Conservation (phyloP, 768 basidiomycete genomes). For the Mycena amicta region DNA sequence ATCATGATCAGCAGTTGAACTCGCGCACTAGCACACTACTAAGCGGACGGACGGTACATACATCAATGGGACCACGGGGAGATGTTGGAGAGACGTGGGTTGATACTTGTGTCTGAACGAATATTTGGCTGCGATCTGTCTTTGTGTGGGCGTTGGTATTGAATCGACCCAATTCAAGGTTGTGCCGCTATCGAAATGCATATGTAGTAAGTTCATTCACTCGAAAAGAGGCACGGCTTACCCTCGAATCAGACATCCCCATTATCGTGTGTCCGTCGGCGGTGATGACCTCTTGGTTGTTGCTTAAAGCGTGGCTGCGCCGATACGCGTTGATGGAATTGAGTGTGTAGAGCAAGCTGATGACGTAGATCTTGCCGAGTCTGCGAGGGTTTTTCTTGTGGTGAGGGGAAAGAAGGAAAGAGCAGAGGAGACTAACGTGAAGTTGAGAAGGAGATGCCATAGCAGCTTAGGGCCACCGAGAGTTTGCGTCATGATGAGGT, state of each 20-base stretch:
- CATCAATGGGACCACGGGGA: background rate
- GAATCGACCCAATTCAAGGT: background rate
- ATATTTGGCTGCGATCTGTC: background rate
- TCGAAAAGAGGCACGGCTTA: background rate
- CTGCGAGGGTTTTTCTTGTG: background rate
- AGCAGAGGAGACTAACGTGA: background rate
- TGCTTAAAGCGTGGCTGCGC: background rate
- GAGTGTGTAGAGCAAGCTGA: slow-evolving; percentile 13
- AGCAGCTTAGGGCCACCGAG: slow-evolving; percentile 2
- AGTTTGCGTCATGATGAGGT: slow-evolving; percentile 12
- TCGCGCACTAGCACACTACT: background rate
- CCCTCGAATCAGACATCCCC: background rate
- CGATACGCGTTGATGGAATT: slow-evolving; percentile 16
- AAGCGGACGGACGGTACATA: background rate
- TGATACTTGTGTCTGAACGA: background rate
- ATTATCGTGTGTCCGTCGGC: background rate
- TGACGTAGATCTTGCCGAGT: slow-evolving; percentile 8
- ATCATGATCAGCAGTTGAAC: background rate
- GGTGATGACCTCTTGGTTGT: background rate
- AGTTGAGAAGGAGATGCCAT: slow-evolving; percentile 11
- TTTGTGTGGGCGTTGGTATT: background rate
- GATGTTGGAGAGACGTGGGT: background rate
- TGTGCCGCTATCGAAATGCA: background rate
- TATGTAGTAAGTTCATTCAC: background rate
- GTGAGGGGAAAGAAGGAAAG: background rate